phyloP scores from a whole-genome alignment of 352 stramenopile species.

The Phytopythium cucurbitacearum region DNA sequence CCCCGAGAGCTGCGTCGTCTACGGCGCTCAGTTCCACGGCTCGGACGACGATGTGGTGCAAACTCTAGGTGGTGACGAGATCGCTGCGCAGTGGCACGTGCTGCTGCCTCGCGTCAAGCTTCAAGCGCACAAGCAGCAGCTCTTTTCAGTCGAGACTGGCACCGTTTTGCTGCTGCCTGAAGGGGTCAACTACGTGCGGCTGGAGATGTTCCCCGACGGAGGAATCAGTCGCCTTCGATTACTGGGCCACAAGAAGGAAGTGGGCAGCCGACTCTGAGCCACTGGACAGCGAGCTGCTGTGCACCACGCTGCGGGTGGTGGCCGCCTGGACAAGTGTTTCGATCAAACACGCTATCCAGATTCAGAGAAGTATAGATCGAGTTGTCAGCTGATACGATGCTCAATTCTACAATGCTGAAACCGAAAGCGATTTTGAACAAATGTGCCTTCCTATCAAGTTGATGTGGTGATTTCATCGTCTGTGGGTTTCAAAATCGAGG shows the following conservation, averaged over 20 bases:
- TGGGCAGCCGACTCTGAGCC: constrained; percentile 24
- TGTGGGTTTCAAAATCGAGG: too few relatives aligned
- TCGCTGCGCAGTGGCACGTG: constrained; percentile 72
- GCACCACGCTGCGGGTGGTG: too few relatives aligned
- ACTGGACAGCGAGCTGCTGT: not conserved
- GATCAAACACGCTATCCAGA: too few relatives aligned
- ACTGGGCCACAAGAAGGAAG: constrained; percentile 63
- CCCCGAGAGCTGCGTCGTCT: constrained; percentile 86
- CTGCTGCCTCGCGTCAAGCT: constrained; percentile 87
- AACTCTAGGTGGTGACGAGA: constrained; percentile 8
- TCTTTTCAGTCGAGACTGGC: constrained; percentile 61
- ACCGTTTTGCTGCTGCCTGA: constrained; percentile 51
- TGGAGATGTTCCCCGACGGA: constrained; percentile 94
- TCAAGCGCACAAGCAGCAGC: constrained; percentile 81
- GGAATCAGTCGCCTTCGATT: constrained; percentile 89
- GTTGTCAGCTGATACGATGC: not conserved
- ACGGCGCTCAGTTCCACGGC: constrained; percentile 56
- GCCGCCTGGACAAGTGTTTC: too few relatives aligned
- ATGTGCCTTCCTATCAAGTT: too few relatives aligned
- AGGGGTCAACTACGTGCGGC: constrained; percentile 88
- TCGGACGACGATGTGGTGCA: constrained; percentile 8
- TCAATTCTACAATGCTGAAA: not conserved
- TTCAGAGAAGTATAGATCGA: not conserved
- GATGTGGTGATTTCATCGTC: too few relatives aligned
- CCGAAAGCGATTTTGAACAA: too few relatives aligned